Evolutionary conservation across 2,329 filamentous ascomycete genomes (phyloP), one percentile per base, ranked within the genome.

Genomic region (Tricladium varicosporioides): DNA sequence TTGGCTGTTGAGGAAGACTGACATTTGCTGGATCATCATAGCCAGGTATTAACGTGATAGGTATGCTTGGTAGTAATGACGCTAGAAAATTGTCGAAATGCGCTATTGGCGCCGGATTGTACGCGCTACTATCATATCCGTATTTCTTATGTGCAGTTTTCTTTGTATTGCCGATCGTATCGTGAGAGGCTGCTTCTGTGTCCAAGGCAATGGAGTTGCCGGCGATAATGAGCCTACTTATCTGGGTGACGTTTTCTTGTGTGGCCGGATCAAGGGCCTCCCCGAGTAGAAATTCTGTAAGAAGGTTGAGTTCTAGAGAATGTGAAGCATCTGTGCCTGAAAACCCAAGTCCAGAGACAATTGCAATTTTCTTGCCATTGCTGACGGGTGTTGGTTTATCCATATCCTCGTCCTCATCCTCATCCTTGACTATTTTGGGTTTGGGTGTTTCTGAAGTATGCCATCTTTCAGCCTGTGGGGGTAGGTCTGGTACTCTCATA

Each of bases 1-100:
- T 89, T 1, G 91, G 88, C 72, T 97, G 94, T 69, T 99, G 94
- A 0, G 94, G 94, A 27, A 96, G 84, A 61, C 90, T 89, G 52
- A 89, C 85, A 69, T 96, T 96, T 50, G 94, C 92, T 0, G 94
- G 92, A 71, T 99, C 95, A 32, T 83, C 80, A 14, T 82, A 82
- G 14, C 94, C 94, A 0, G 95, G 91, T 60, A 99, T 82, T 15
- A 99, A 77, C 0, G 94, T 99, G 53, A 99, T 79, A 2, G 94
- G 92, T 22, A 99, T 84, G 14, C 87, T 89, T 1, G 92, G 92
- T 2, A 99, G 83, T 11, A 99, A 78, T 48, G 88, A 82, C 1
- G 88, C 79, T 33, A 99, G 82, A 71, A 96, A 94, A 5, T 83
- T 80, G 75, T 99, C 94, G 33, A 99, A 81, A 48, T 90, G 86